These are phyloP conservation scores for Ustilago sp. DNA, from an alignment of 1,284 basidiomycete genomes.

Conservation along the genomic window DNA sequence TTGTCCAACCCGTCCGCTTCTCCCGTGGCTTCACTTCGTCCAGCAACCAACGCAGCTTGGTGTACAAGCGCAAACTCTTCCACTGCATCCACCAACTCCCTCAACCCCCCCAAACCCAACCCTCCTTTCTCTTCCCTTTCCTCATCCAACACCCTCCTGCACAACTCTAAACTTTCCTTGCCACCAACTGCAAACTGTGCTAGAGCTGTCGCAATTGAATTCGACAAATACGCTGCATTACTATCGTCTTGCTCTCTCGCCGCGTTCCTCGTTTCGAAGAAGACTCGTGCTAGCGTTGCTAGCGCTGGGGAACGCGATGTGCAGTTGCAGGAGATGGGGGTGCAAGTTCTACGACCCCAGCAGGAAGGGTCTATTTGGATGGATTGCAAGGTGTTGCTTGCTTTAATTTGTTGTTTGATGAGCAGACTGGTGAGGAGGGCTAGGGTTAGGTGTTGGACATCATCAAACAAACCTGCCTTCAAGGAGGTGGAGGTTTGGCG, in stretches of 20 bases:
- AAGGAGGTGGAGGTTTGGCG: background rate
- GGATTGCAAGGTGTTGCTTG: constrained; percentile 22
- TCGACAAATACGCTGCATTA: constrained; percentile 47
- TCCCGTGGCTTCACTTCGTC: constrained; percentile 75
- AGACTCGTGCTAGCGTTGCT: constrained; percentile 29
- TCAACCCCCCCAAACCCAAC: constrained; percentile 8
- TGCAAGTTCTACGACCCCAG: constrained; percentile 29
- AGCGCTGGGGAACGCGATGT: constrained; percentile 14
- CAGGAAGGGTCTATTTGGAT: constrained; percentile 20
- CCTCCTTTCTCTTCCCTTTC: background rate
- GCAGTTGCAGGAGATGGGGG: constrained; percentile 13
- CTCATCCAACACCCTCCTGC: constrained; percentile 11
- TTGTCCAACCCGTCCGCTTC: constrained; percentile 72
- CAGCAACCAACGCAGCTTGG: constrained; percentile 27
- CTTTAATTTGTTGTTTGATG: constrained; percentile 47
- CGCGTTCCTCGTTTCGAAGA: constrained; percentile 29
- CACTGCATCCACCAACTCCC: constrained; percentile 39
- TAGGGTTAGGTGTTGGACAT: constrained; percentile 47
- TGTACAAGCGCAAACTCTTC: constrained; percentile 48
- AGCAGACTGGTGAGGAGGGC: constrained; percentile 47
- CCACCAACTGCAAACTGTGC: constrained; percentile 47
- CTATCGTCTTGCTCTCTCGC: constrained; percentile 35
- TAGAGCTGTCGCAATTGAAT: constrained; percentile 48
- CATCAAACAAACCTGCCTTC: constrained; percentile 26
- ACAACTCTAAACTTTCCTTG: constrained; percentile 10